Evolutionary conservation across 179 eudicot species (phyloP).

Genomic region (Carnegiea gigantea): DNA sequence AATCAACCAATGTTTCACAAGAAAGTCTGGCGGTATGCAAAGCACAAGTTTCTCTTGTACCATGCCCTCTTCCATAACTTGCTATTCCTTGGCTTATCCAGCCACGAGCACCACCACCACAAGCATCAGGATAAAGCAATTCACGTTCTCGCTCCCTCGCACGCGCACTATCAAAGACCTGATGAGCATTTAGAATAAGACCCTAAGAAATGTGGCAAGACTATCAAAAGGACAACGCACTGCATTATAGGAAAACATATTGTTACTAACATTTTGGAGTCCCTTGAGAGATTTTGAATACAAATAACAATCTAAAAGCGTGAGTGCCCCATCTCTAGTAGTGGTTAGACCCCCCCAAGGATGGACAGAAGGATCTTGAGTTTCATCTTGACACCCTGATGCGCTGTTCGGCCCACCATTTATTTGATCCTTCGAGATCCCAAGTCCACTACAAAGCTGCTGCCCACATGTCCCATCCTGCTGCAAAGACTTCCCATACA

Average conservation of each 20-base stretch:
- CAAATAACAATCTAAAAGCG: slow-evolving; percentile 83
- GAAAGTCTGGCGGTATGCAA: slow-evolving; percentile 97
- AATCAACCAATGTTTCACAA: slow-evolving; percentile 93
- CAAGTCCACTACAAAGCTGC: slow-evolving; percentile 38
- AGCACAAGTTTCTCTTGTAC: slow-evolving; percentile 94
- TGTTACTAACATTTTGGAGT: slow-evolving; percentile 68
- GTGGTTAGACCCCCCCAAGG: slow-evolving; percentile 98
- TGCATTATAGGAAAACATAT: slow-evolving; percentile 9
- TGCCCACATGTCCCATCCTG: slow-evolving; percentile 56
- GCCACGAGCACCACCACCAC: slow-evolving; percentile 98
- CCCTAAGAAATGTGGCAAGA: slow-evolving; percentile 13
- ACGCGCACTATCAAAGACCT: slow-evolving; percentile 98
- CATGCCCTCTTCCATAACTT: slow-evolving; percentile 94
- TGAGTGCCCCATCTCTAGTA: slow-evolving; percentile 75
- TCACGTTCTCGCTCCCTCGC: slow-evolving; percentile 96
- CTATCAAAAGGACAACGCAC: slow-evolving; percentile 3
- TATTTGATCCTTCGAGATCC: slow-evolving; percentile 41
- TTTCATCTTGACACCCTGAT: slow-evolving; percentile 55
- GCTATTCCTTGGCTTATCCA: slow-evolving; percentile 97
- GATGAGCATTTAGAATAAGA: slow-evolving; percentile 28
- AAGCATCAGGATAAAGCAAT: slow-evolving; percentile 94
- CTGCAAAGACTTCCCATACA: slow-evolving; percentile 91
- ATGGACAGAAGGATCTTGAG: slow-evolving; percentile 93
- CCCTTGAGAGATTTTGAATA: slow-evolving; percentile 78
- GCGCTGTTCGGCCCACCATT: slow-evolving; percentile 31